Evolutionary conservation across 371 early-diverging fungal species (phyloP), one percentile per base, ranked within the genome.

Genomic region (Actinomortierella wolfii): DNA sequence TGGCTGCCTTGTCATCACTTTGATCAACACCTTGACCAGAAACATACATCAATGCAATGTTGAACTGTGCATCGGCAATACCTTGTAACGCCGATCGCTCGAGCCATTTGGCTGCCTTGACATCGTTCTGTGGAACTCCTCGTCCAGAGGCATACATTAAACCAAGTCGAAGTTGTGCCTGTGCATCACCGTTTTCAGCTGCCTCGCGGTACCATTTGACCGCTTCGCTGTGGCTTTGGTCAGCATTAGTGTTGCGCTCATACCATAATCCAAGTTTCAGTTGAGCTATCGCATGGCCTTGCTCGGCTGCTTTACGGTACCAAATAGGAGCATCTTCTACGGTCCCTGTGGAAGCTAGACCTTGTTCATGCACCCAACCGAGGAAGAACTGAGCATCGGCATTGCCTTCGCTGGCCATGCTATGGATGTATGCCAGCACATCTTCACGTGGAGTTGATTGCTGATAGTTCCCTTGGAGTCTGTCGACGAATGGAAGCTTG

Each of bases 131-230:
- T 48, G 82, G 81, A 6, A 90, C 85, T 24, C 92, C 92, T 52
- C 88, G 79, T 28, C 94, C 95, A 29, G 91, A 89, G 76, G 93
- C 93, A 65, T 90, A 92, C 57, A 91, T 90, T 65, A 91, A 88
- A 0, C 90, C 94, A 44, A 93, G 81, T 49, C 92, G 92, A 78
- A 90, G 91, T 76, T 91, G 88, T 17, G 91, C 88, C 1, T 91
- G 91, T 0, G 87, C 83, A 51, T 86, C 84, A 18, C 83, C 84
- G 54, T 84, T 83, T 15, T 67, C 76, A 0, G 93, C 90, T 4
- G 89, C 82, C 1, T 79, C 76, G 17, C 74, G 69, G 64, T 90
- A 93, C 88, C 89, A 92, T 51, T 79, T 78, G 57, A 92, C 81
- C 11, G 93, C 92, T 58, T 79, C 71, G 13, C 67, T 66, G 20